Evolutionary conservation across 2,329 filamentous ascomycete species (phyloP).

Genomic region (Dactylellina leptospora): DNA sequence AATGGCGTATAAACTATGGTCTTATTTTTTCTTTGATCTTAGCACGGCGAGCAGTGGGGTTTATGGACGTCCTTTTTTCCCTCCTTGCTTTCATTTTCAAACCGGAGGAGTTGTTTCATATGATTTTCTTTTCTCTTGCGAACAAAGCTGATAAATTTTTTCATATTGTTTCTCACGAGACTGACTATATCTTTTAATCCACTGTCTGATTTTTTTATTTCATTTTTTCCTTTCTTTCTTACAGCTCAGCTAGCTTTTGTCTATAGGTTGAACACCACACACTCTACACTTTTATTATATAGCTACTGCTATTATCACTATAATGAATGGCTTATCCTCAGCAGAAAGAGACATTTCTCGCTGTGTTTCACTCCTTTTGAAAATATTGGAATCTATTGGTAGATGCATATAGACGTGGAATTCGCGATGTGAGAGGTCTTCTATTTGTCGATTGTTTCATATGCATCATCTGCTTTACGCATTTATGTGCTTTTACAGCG

Average conservation of each 20-base stretch:
- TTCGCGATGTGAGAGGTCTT: too few species aligned
- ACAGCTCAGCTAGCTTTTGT: conserved; percentile 3
- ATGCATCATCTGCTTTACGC: too few species aligned
- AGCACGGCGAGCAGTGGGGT: conserved; percentile 6
- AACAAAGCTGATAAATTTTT: not conserved
- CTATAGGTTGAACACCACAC: not conserved
- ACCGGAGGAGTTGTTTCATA: not conserved
- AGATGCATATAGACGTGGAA: too few species aligned
- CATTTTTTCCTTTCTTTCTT: not conserved
- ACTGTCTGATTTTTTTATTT: not conserved
- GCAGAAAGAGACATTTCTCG: not conserved
- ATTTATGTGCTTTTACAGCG: too few species aligned
- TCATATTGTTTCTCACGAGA: conserved; percentile 11
- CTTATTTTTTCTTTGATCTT: too few species aligned
- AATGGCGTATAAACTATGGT: conserved; percentile 10
- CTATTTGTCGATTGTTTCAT: too few species aligned
- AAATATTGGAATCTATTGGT: too few species aligned
- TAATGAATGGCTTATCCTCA: conserved; percentile 5
- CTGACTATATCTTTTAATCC: not conserved
- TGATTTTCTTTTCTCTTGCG: not conserved
- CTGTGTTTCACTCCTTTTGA: too few species aligned
- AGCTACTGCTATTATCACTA: not conserved
- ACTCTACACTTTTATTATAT: conserved; percentile 1
- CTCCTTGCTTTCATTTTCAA: not conserved
- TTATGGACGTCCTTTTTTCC: not conserved